These are phyloP conservation scores for Sporothrix euskadiensis DNA, from an alignment of 2,329 filamentous ascomycete species.

Conservation along the genomic window DNA sequence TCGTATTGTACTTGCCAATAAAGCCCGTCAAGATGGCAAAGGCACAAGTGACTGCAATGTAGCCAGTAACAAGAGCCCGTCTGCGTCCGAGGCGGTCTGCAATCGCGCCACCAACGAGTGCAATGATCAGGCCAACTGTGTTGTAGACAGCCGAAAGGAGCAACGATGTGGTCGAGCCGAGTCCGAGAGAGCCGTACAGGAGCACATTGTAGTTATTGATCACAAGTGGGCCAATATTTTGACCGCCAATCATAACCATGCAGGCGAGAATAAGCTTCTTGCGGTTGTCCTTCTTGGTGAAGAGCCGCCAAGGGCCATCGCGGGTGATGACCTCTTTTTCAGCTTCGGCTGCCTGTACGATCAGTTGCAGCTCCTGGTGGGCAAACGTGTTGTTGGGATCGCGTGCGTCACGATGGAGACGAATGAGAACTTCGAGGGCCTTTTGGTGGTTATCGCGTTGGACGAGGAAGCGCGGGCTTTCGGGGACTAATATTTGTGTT, in stretches of 20 bases:
- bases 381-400: background rate
- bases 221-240: constrained; percentile 26
- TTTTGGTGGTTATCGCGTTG: background rate
- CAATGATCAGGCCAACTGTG: background rate
- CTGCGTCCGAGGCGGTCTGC: background rate
- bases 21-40: background rate
- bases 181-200: background rate
- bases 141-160: background rate
- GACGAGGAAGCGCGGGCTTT: background rate
- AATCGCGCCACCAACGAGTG: background rate
- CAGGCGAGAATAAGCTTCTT: constrained; percentile 23
- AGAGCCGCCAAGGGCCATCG: constrained; percentile 19
- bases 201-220: constrained; percentile 24
- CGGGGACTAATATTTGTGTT: background rate
- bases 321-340: background rate
- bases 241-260: constrained; percentile 26
- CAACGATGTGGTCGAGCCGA: background rate
- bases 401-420: background rate
- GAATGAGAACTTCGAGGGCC: background rate
- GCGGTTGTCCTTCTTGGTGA: constrained; percentile 23
- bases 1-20: background rate
- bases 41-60: background rate
- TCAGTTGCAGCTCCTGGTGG: background rate
- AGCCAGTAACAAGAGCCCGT: background rate
- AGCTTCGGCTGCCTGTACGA: background rate